Evolutionary conservation across 768 basidiomycete genomes (phyloP), one percentile per base, ranked within the genome.

Genomic region (Lactarius trivialis): DNA sequence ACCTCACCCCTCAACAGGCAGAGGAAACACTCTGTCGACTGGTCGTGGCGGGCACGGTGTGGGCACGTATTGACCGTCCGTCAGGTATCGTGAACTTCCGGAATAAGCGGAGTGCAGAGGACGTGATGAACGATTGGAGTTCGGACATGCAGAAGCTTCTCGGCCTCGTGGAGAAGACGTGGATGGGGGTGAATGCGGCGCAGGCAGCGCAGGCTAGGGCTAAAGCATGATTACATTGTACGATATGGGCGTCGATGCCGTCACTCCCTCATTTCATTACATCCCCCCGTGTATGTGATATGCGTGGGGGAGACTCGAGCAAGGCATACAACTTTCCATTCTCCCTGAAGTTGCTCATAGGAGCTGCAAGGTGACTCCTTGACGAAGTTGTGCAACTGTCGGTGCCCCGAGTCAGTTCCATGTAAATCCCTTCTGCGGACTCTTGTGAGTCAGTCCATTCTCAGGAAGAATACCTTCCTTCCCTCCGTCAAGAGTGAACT

Each of bases 121-220:
- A 97, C 69, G 88, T 93, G 6, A 88, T 99, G 87, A 98, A 98
- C 71, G 92, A 93, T 65, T 99, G 97, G 96, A 95, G 93, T 74
- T 90, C 86, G 24, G 95, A 98, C 70, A 93, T 99, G 83, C 90
- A 88, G 70, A 93, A 89, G 76, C 76, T 99, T 70, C 79, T 99
- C 63, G 83, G 89, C 19, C 75, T 97, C 45, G 91, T 94, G 15
- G 97, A 99, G 77, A 98, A 98, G 83, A 93, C 93, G n/a, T 97
- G 95, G 91, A 93, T 93, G 91, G 89, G 88, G 39, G 87, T 93
- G 82, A 93, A 93, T 67, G 91, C 91, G 36, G 91, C 91, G 12
- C 83, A 90, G 71, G 91, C 91, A 52, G 91, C 91, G 24, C 88
- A 90, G 67, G 84, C 88, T 55, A 79, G 85, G 63, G 76, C 77